Evolutionary conservation across 176 grass and related monocot species (phyloP).

Genomic region (Cenchrus fungigraminus): DNA sequence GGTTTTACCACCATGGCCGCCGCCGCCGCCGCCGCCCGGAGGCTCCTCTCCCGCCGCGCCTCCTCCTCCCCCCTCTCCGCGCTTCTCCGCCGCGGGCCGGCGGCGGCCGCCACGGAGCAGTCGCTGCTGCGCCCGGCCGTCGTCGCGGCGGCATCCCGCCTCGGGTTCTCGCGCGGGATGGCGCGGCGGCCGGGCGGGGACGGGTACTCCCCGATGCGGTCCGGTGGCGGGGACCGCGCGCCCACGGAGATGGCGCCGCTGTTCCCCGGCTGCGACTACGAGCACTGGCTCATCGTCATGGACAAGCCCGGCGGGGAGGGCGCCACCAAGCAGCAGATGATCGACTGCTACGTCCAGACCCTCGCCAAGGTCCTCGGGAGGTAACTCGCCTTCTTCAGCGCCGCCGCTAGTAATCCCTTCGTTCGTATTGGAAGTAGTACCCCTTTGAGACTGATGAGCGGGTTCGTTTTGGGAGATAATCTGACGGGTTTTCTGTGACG

Average conservation of each 20-base stretch:
- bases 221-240: constrained; percentile 46
- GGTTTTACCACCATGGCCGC: constrained; percentile 55
- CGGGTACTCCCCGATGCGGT: constrained; percentile 30
- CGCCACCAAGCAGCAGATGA: constrained; percentile 81
- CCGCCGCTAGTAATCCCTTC: too few species aligned
- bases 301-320: constrained; percentile 71
- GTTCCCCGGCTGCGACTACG: constrained; percentile 81
- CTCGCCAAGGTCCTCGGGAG: constrained; percentile 78
- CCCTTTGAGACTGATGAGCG: not conserved
- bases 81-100: constrained; percentile 35
- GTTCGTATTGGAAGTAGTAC: not conserved
- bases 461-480: not conserved
- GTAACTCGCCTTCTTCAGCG: constrained; percentile 18
- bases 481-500: not conserved
- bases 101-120: constrained; percentile 8
- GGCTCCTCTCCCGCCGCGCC: constrained; percentile 57
- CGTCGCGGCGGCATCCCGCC: constrained; percentile 29
- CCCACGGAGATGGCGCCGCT: constrained; percentile 68
- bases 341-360: constrained; percentile 78
- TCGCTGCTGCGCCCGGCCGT: constrained; percentile 41
- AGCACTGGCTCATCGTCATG: constrained; percentile 93
- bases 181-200: constrained; percentile 53
- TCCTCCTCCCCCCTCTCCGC: constrained; percentile 27
- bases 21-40: constrained; percentile 51
- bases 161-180: constrained; percentile 55